These are phyloP conservation scores for Talaromyces sp. DNA, from an alignment of 2,329 filamentous ascomycete species.

Conservation along the genomic window DNA sequence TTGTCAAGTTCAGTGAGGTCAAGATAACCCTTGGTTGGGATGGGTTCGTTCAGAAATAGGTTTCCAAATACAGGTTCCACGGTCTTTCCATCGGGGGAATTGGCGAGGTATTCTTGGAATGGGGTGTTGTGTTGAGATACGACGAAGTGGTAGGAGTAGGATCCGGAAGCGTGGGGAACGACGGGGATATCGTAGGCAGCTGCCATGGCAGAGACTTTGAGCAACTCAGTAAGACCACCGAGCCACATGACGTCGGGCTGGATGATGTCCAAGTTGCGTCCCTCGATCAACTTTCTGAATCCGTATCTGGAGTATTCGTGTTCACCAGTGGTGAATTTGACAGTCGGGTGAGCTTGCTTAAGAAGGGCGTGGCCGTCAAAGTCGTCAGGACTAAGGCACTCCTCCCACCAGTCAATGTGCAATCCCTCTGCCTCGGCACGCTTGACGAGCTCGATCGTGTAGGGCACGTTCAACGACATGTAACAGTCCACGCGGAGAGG, in stretches of 20 bases:
- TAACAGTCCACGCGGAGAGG: constrained; percentile 96
- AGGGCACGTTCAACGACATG: constrained; percentile 90
- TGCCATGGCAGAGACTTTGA: constrained; percentile 84
- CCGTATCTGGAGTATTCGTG: constrained; percentile 94
- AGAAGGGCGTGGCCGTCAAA: constrained; percentile 85
- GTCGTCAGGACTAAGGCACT: constrained; percentile 87
- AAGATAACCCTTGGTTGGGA: constrained; percentile 77
- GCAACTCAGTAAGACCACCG: constrained; percentile 84
- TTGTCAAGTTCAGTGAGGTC: constrained; percentile 77
- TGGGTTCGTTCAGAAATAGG: constrained; percentile 85
- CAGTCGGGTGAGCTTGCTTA: constrained; percentile 82
- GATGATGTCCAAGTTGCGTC: constrained; percentile 87
- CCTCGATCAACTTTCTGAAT: constrained; percentile 90
- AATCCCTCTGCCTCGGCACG: constrained; percentile 74
- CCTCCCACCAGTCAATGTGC: constrained; percentile 96
- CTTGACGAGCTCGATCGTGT: constrained; percentile 87
- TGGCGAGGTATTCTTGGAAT: constrained; percentile 94
- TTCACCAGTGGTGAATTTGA: constrained; percentile 94
- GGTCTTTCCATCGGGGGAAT: constrained; percentile 84
- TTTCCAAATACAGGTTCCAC: constrained; percentile 91
- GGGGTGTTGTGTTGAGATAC: constrained; percentile 89
- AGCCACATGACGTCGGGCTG: constrained; percentile 99
- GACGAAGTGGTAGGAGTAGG: constrained; percentile 95
- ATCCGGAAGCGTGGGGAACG: constrained; percentile 88
- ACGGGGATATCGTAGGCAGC: constrained; percentile 92